phyloP scores from a whole-genome alignment of 2,329 filamentous ascomycete species.

The Penicillium sp. region DNA sequence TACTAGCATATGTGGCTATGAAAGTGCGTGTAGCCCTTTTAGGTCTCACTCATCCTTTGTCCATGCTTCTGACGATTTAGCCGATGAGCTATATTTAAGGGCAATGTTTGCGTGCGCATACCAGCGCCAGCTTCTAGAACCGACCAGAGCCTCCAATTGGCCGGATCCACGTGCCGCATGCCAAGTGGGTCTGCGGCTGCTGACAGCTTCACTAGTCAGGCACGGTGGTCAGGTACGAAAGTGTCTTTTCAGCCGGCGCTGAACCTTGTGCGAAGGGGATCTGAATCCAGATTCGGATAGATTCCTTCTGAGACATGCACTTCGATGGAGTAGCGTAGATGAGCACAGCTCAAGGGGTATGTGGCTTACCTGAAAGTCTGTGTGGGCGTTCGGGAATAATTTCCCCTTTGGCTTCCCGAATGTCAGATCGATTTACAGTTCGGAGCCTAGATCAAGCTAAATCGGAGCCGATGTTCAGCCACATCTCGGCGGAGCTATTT shows the following conservation, averaged over 20 bases:
- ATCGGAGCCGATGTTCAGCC: not conserved
- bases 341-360: not conserved
- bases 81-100: too few relatives aligned
- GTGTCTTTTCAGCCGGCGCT: not conserved
- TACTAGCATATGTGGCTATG: too few relatives aligned
- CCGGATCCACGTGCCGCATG: not conserved
- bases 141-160: too few relatives aligned
- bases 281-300: not conserved
- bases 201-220: not conserved
- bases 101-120: too few relatives aligned
- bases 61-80: too few relatives aligned
- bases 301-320: not conserved
- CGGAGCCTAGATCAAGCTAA: not conserved
- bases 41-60: too few relatives aligned
- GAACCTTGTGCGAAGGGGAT: not conserved
- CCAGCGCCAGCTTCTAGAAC: too few relatives aligned
- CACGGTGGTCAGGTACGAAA: not conserved
- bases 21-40: too few relatives aligned
- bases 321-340: not conserved
- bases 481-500: not conserved
- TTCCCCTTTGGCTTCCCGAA: not conserved
- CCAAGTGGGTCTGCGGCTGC: not conserved
- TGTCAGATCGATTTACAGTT: not conserved
- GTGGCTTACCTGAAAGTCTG: not conserved
- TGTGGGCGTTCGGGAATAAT: not conserved